These are phyloP conservation scores for Eremothecium cymbalariae DNA, from an alignment of 1,139 yeast genomes.

Conservation along the genomic window DNA sequence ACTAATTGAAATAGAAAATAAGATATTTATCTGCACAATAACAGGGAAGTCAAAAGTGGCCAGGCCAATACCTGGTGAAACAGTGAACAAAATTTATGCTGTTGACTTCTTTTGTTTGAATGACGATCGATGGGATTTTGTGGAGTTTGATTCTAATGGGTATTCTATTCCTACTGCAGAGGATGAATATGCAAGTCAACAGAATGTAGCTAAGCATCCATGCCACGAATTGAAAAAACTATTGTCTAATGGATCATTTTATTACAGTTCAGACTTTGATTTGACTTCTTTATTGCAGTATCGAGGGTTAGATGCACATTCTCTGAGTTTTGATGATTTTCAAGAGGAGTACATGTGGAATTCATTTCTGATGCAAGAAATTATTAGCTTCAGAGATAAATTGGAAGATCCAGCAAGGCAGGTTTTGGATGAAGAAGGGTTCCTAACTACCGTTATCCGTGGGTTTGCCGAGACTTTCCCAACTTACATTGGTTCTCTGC, in stretches of 20 bases:
- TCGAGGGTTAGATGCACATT: constrained; percentile 45
- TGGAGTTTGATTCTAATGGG: constrained; percentile 58
- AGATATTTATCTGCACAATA: constrained; percentile 70
- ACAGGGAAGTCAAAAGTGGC: constrained; percentile 77
- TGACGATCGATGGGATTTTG: constrained; percentile 70
- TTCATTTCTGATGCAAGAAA: constrained; percentile 77
- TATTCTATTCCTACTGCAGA: constrained; percentile 38
- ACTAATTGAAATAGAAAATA: constrained; percentile 56
- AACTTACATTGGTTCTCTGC: constrained; percentile 43
- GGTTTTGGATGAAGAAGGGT: constrained; percentile 63
- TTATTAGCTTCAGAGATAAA: constrained; percentile 64
- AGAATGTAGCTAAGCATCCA: constrained; percentile 54
- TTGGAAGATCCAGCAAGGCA: constrained; percentile 51
- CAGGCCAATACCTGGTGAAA: constrained; percentile 67
- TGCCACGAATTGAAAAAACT: constrained; percentile 72
- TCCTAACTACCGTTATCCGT: constrained; percentile 82
- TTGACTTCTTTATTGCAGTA: constrained; percentile 74
- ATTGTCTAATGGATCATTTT: constrained; percentile 80
- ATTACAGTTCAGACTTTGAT: constrained; percentile 87
- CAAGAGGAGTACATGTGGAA: constrained; percentile 97
- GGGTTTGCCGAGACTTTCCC: constrained; percentile 82
- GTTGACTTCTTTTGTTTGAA: constrained; percentile 82
- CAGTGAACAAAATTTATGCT: constrained; percentile 68
- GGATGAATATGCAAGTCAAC: constrained; percentile 17
- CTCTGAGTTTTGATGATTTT: constrained; percentile 46